Percentiles rank a stretch among this genome's conserved stretches.
These are phyloP conservation scores for Cladophialophora exuberans DNA, from an alignment of 2,329 filamentous ascomycete genomes.

Conservation along the genomic window DNA sequence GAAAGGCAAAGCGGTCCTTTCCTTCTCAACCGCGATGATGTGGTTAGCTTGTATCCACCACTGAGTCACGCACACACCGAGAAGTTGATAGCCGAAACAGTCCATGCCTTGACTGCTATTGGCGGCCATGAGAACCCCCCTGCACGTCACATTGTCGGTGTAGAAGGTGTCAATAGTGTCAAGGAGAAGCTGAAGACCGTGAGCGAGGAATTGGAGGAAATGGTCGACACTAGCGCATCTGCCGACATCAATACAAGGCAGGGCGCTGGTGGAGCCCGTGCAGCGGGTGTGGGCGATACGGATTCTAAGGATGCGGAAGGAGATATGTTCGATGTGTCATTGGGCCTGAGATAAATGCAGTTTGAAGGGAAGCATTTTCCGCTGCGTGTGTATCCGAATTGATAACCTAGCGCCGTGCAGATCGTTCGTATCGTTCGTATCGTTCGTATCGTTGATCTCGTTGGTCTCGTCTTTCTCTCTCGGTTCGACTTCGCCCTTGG, in stretches of 20 bases:
- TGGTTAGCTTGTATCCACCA: conserved; percentile 73
- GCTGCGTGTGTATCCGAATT: not conserved
- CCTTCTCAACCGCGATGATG: conserved; percentile 38
- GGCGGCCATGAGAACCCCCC: conserved; percentile 96
- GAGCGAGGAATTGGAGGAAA: conserved; percentile 94
- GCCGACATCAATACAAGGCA: conserved; percentile 60
- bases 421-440: conserved; percentile 19
- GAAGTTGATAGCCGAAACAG: conserved; percentile 80
- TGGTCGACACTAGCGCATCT: conserved; percentile 83
- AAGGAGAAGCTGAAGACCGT: conserved; percentile 97
- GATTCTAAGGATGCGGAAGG: conserved; percentile 25
- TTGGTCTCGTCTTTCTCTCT: conserved; percentile 15
- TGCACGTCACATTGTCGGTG: conserved; percentile 88
- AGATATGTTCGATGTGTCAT: conserved; percentile 23
- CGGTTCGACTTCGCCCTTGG: conserved; percentile 6
- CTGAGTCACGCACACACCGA: conserved; percentile 71
- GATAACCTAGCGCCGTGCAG: conserved; percentile 1
- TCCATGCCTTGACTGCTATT: conserved; percentile 87
- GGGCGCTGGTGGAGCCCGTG: conserved; percentile 9
- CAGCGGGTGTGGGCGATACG: conserved; percentile 20
- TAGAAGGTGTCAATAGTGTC: conserved; percentile 82
- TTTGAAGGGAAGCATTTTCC: not conserved
- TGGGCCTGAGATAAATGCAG: conserved; percentile 7
- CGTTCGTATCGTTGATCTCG: conserved; percentile 19
- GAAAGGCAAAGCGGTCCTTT: conserved; percentile 33